phyloP scores from a whole-genome alignment of 106 monocot genomes.

The Ottelia alismoides region DNA sequence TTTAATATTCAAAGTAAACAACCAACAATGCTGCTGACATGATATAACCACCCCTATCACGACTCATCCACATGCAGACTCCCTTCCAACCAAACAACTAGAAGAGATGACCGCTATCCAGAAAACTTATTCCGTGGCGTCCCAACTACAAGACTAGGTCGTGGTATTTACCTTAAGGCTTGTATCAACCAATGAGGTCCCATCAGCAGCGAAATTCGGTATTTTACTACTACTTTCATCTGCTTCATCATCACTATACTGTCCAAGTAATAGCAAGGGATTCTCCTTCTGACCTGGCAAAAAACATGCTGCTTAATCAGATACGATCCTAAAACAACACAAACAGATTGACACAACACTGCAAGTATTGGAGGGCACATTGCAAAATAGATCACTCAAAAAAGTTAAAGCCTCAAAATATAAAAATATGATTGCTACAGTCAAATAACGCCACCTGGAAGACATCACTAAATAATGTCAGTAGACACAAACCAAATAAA shows the following conservation, averaged over 20 bases:
- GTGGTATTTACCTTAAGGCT: conserved; percentile 7
- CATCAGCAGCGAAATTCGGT: conserved; percentile 19
- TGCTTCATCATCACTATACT: conserved; percentile 93
- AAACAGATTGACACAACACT: too few relatives aligned
- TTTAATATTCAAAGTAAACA: too few relatives aligned
- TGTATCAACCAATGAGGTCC: conserved; percentile 15
- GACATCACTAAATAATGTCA: conserved; percentile 34
- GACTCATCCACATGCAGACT: too few relatives aligned
- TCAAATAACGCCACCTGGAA: conserved; percentile 26
- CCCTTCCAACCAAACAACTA: too few relatives aligned
- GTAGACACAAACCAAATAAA: conserved; percentile 66
- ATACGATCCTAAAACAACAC: too few relatives aligned
- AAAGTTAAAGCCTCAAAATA: conserved; percentile 1
- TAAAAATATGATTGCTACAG: neutral
- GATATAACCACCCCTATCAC: too few relatives aligned
- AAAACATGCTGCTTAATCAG: neutral
- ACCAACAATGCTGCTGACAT: too few relatives aligned
- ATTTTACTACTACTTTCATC: conserved; percentile 34
- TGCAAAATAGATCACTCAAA: neutral
- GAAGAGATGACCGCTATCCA: too few relatives aligned
- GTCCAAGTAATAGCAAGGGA: conserved; percentile 84
- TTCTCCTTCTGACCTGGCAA: conserved; percentile 57
- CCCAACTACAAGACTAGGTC: conserved; percentile 11
- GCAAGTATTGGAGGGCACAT: too few relatives aligned
- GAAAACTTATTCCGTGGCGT: too few relatives aligned